Base-by-base conservation (phyloP, 106 monocot genomes). In the Apostasia ramifera region DNA sequence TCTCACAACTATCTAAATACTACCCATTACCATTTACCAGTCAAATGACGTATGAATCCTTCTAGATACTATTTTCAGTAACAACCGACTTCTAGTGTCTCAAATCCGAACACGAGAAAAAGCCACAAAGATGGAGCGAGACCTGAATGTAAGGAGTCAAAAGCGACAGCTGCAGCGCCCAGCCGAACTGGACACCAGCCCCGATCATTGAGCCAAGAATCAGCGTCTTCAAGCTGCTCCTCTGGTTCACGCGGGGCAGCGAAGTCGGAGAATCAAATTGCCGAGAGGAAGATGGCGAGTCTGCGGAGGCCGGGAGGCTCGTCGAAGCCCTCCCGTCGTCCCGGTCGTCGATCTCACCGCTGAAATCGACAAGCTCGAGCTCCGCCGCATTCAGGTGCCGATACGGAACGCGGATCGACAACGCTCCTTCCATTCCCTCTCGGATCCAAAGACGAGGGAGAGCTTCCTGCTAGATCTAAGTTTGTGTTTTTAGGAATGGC, bases 171-270 rank as follows among this genome's bases (percentile, higher is more conserved):
- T 95, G 95, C 72, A 95, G 69, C 8, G 95, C 95, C 95, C 95
- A 95, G 1, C 95, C 95, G 67, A 95, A 95, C 79, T 95, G 95
- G 2, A 95, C 92, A 2, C 95, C 95, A 15, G 95, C 95, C 13
- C 82, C 94, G 43, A 95, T 80, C 86, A 82, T 95, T 51, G 73
- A 88, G 3, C 85, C 81, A 12, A 91, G 85, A 51, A 88, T 57
- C 73, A 95, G 67, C 79, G 76, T 91, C 85, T 65, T 84, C 70
- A 72, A 63, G 68, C 81, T 82, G 54, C 71, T 80, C 38, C 76
- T 26, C 9, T 59, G 69, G 6, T 56, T 12, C 38, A 8, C 49
- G 6, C 5, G 61, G 65, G 13, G 72, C 44, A 38, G 59, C 37
- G 45, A 68, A 2, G n/a, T 53, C 6, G 13, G 53, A 55, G 44